A percentile compares a stretch with the other conserved stretches of the same genome.
Conservation (phyloP, 805 yeast species). For the Zygosaccharomyces pseudorouxii region DNA sequence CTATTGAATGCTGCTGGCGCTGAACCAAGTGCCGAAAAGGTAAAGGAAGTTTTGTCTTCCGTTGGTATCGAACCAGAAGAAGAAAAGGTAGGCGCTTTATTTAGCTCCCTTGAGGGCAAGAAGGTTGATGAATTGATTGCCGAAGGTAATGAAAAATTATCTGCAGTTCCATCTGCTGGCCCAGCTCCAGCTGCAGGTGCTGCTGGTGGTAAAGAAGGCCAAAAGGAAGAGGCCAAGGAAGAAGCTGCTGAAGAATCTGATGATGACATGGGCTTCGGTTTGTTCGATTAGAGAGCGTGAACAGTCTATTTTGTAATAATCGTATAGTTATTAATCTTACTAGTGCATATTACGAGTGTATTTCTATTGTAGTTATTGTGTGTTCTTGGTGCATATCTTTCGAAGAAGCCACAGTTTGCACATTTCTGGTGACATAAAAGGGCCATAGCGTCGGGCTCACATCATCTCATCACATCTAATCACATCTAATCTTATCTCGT, state of each 20-base stretch:
- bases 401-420: slow-evolving; percentile 7
- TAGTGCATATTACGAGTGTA: background rate
- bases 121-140: slow-evolving; percentile 82
- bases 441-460: background rate
- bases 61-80: slow-evolving; percentile 96
- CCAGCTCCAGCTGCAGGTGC: slow-evolving; percentile 82
- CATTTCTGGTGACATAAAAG: background rate
- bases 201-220: slow-evolving; percentile 65
- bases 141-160: slow-evolving; percentile 93
- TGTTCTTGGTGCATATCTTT: background rate
- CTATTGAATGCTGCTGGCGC: slow-evolving; percentile 96
- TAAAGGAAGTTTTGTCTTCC: slow-evolving; percentile 82
- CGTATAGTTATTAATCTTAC: slow-evolving; percentile 1
- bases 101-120: slow-evolving; percentile 91
- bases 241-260: slow-evolving; percentile 63
- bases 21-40: slow-evolving; percentile 89
- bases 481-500: background rate
- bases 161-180: slow-evolving; percentile 97
- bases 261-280: slow-evolving; percentile 92
- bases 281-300: slow-evolving; percentile 74
- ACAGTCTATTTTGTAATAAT: background rate
- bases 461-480: background rate
- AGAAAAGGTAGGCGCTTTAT: slow-evolving; percentile 72
- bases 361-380: background rate
- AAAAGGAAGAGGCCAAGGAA: slow-evolving; percentile 65